Base-by-base conservation (phyloP, 768 basidiomycete species). In the Rhizopogon rudus region DNA sequence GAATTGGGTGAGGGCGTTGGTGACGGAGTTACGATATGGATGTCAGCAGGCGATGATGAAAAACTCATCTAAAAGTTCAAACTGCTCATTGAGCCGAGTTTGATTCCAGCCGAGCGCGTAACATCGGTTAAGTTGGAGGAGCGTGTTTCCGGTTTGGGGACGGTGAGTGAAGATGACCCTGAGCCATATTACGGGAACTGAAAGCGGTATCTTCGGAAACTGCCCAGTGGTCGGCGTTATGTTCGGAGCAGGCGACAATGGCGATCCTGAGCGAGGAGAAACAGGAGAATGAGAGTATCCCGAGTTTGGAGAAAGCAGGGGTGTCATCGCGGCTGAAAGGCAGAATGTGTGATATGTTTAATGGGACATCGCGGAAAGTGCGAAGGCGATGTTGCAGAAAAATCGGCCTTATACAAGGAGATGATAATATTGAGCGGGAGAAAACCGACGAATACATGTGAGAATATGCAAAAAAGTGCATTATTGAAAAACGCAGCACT, bases 1-100 rank as follows among this genome's bases (percentile, higher is more conserved):
- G 95, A 93, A 90, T 98, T 66, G 1, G 65, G 67, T 7, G 70
- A 72, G 51, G 67, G 68, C n/a, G 67, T 61, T 39, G 59, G 63
- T 3, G 73, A 63, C 40, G 69, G 61, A 4, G 65, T 67, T 17
- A 62, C 71, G 40, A 73, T 63, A 53, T 61, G 63, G 29, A 70
- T 54, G 28, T 16, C 50, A 31, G 58, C 57, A 45, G 63, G 51
- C 17, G 71, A 62, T 17, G 69, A 61, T 0, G 60, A 31, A 16
- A 57, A n/a, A n/a, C n/a, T n/a, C n/a, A n/a, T n/a, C n/a, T n/a
- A n/a, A n/a, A n/a, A n/a, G n/a, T n/a, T n/a, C n/a, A n/a, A n/a
- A n/a, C n/a, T n/a, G n/a, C n/a, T n/a, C n/a, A n/a, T n/a, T n/a
- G n/a, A n/a, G n/a, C n/a, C n/a, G n/a, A n/a, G n/a, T n/a, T n/a